Base-by-base conservation (phyloP, 495 filamentous ascomycete genomes). In the Neurospora sp. region DNA sequence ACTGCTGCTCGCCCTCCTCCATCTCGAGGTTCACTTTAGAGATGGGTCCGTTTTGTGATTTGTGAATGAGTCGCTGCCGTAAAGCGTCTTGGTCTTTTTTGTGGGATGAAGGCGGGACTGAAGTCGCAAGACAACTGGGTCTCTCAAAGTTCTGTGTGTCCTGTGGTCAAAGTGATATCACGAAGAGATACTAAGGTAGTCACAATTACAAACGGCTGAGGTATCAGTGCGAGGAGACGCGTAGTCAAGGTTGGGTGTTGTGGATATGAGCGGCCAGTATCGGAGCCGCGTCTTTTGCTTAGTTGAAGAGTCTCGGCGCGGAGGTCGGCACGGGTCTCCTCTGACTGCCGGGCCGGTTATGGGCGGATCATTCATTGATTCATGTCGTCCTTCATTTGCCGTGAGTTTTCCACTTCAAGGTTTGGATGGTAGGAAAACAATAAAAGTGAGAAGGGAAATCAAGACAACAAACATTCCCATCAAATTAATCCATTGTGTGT, bases 1-100 rank as follows among this genome's bases (percentile, higher is more conserved):
- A 92, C 75, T 86, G 71, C 71, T 66, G 54, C 54, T 66, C 54
- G 54, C 76, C 74, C 70, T 82, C 79, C 5, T 82, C 77, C 16
- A 72, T 77, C 72, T 73, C 72, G 12, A 41, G 46, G 38, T 73
- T 40, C 42, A 20, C 70, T 49, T 20, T 60, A 14, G 12, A 16
- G 39, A 72, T n/a, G n/a, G 20, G n/a, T 18, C 6, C 39, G 6
- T 37, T 37, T 11, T 70, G 23, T 27, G 8, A 39, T 38, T 27
- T 72, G 7, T 16, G 16, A 70, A 54, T 71, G 70, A 35, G 23
- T 71, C 6, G 39, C 20, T 12, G 20, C 39, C 27, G 18, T 18
- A 40, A 27, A 46, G 39, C 27, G 23, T 62, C 54, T 31, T 27
- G 6, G 12, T 16, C 54, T 4, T 23, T 16, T 16, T 66, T 18